Evolutionary conservation across 371 early-diverging fungal species (phyloP).

Genomic region (Mortierella sp.): DNA sequence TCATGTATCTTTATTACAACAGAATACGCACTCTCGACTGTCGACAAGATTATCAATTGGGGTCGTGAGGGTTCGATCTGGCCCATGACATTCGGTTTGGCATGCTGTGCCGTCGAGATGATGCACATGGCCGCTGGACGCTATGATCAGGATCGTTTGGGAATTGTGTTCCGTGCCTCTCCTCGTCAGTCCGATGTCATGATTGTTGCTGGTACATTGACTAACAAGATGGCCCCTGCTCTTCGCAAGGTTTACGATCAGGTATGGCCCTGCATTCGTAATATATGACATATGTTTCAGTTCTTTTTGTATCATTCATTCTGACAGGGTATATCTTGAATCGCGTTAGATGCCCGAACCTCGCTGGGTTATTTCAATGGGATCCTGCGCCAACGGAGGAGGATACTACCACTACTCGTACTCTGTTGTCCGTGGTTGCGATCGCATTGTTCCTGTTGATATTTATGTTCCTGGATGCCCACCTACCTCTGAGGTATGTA

Average conservation of each 20-base stretch:
- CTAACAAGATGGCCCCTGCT: slow-evolving; percentile 99
- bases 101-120: slow-evolving; percentile 98
- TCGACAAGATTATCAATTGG: slow-evolving; percentile 96
- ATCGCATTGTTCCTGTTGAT: slow-evolving; percentile 96
- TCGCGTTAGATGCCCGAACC: slow-evolving; percentile 91
- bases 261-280: slow-evolving; percentile 56
- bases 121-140: slow-evolving; percentile 98
- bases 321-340: not conserved
- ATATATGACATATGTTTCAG: slow-evolving; percentile 3
- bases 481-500: slow-evolving; percentile 87
- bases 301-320: not conserved
- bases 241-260: slow-evolving; percentile 96
- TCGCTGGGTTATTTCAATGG: slow-evolving; percentile 99
- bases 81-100: slow-evolving; percentile 99
- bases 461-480: slow-evolving; percentile 99
- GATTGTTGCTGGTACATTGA: slow-evolving; percentile 98
- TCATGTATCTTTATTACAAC: not conserved
- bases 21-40: slow-evolving; percentile 86
- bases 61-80: slow-evolving; percentile 94
- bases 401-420: slow-evolving; percentile 99
- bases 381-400: slow-evolving; percentile 98
- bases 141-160: slow-evolving; percentile 98
- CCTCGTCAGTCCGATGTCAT: slow-evolving; percentile 99
- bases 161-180: slow-evolving; percentile 97
- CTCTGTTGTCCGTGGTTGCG: slow-evolving; percentile 96